These are phyloP conservation scores for Neurospora sp. DNA, from an alignment of 495 filamentous ascomycete species.

Conservation along the genomic window DNA sequence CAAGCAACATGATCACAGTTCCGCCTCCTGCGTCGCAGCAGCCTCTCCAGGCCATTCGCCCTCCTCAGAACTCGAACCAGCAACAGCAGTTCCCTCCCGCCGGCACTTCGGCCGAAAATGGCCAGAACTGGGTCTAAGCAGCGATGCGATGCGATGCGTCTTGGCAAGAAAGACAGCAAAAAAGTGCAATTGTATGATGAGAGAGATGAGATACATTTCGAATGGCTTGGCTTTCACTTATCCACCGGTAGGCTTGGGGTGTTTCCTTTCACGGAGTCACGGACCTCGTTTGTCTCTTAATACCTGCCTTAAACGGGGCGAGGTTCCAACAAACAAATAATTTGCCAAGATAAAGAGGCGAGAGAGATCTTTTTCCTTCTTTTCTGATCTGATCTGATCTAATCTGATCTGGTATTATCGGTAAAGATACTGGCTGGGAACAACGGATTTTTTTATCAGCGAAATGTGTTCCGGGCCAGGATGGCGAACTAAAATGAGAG, in stretches of 20 bases:
- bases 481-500: background rate
- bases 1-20: constrained; percentile 15
- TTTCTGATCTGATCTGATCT: background rate
- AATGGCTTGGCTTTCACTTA: constrained; percentile 12
- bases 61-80: background rate
- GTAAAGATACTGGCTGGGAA: constrained; percentile 11
- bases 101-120: constrained; percentile 10
- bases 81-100: constrained; percentile 13
- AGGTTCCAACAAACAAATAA: background rate
- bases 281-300: background rate
- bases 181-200: constrained; percentile 25
- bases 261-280: constrained; percentile 7
- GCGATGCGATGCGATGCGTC: background rate
- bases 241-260: constrained; percentile 16
- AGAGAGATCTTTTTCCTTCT: constrained; percentile 17
- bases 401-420: background rate
- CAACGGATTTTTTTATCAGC: constrained; percentile 8
- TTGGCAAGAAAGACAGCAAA: background rate
- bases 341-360: background rate
- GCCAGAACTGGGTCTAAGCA: constrained; percentile 22
- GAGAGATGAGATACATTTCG: constrained; percentile 6
- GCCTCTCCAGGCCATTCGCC: constrained; percentile 2
- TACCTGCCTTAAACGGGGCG: background rate
- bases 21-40: constrained; percentile 15
- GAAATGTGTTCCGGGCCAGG: background rate